Evolutionary conservation across 306 rosid species (phyloP).

Genomic region (Pterocarpus santalinus): DNA sequence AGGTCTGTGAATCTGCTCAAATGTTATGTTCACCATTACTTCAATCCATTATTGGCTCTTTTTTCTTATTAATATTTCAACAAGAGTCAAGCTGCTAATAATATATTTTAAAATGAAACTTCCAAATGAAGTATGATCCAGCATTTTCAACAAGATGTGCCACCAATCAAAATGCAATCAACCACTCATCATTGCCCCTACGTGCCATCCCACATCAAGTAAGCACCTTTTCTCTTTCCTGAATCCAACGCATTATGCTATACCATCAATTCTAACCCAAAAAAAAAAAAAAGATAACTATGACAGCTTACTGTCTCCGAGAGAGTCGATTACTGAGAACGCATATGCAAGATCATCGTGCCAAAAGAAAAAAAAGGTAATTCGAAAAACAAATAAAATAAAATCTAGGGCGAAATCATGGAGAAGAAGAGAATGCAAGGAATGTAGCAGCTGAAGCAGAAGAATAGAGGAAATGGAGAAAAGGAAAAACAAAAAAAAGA

Average conservation of each 20-base stretch:
- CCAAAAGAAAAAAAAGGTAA: neutral
- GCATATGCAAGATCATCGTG: neutral
- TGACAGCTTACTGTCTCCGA: neutral
- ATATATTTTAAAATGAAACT: neutral
- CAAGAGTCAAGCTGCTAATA: neutral
- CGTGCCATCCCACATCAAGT: neutral
- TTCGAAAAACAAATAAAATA: neutral
- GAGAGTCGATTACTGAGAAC: neutral
- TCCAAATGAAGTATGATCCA: constrained; percentile 6
- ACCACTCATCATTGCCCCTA: neutral
- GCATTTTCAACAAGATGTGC: neutral
- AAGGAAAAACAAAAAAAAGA: neutral
- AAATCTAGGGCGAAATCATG: constrained; percentile 40
- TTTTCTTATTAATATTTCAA: neutral
- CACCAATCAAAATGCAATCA: neutral
- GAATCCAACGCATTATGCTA: neutral
- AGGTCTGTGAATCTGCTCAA: neutral
- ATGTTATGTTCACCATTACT: neutral
- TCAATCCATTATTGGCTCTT: neutral
- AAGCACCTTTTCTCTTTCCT: too few relatives aligned
- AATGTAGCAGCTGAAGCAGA: neutral
- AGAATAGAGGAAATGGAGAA: neutral
- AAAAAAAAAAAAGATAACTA: neutral
- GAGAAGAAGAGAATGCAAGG: neutral
- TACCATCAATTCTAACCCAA: neutral